phyloP scores from a whole-genome alignment of 2,329 filamentous ascomycete genomes.

The Aspergillus sojae region DNA sequence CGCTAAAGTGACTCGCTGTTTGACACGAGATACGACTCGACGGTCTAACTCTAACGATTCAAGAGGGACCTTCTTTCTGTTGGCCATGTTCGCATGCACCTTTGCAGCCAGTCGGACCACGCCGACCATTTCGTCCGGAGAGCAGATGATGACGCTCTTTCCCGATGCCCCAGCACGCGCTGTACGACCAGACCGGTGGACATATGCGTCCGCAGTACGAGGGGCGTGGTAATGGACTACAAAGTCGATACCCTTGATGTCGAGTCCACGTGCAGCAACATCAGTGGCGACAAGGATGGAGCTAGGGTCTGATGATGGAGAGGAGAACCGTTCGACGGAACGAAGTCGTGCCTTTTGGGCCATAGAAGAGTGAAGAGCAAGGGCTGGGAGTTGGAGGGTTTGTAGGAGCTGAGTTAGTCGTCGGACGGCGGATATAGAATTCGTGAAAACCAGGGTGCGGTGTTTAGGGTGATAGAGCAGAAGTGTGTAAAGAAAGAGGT shows the following conservation, averaged over 20 bases:
- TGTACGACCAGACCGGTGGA: constrained; percentile 92
- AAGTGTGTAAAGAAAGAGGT: constrained; percentile 89
- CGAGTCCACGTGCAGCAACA: constrained; percentile 88
- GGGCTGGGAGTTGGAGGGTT: constrained; percentile 74
- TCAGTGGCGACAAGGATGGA: constrained; percentile 88
- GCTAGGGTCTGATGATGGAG: constrained; percentile 54
- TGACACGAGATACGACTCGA: constrained; percentile 73
- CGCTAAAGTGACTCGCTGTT: constrained; percentile 75
- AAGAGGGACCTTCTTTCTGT: constrained; percentile 66
- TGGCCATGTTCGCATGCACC: constrained; percentile 68
- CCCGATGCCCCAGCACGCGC: constrained; percentile 79
- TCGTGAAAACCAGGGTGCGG: constrained; percentile 88
- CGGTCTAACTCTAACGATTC: constrained; percentile 79
- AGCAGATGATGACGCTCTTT: constrained; percentile 83
- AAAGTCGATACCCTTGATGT: constrained; percentile 86
- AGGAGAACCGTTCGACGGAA: constrained; percentile 85
- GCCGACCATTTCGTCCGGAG: constrained; percentile 85
- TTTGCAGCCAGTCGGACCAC: constrained; percentile 83
- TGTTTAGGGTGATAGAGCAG: constrained; percentile 79
- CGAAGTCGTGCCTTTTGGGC: constrained; percentile 92
- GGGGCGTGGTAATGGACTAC: constrained; percentile 96
- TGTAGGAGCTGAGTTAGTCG: constrained; percentile 83
- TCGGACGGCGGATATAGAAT: constrained; percentile 90
- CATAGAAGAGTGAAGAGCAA: constrained; percentile 91
- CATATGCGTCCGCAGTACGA: constrained; percentile 86